Evolutionary conservation across 768 basidiomycete genomes (phyloP), one percentile per base, ranked within the genome.

Genomic region (Gautieria morchelliformis): DNA sequence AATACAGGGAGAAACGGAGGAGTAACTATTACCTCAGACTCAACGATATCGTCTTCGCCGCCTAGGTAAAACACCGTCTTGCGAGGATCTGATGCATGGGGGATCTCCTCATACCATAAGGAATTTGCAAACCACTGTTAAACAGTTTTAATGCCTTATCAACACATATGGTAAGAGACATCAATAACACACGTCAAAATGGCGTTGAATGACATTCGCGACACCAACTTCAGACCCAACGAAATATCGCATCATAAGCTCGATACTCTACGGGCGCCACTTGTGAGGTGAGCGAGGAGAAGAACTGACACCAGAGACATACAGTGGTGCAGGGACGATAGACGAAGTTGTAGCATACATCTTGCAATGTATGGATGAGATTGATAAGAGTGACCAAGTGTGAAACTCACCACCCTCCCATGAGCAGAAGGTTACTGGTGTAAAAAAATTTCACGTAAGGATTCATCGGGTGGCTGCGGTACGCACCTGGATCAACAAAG

Each of bases 321-420:
- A 85, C 88, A 32, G 80, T 85, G 48, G 70, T 74, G 51, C 85
- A 84, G 30, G 74, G 75, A 7, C 81, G 76, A 68, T 94, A 95
- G 53, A 93, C 74, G 70, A 95, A 95, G 66, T 92, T 93, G 72
- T 87, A 89, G 68, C 93, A 94, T 27, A 94, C 82, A 69, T 93
- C 91, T 87, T 37, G 63, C 20, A 46, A 44, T 35, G 49, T 12
- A 52, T 17, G 44, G 22, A 52, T 33, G 47, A 27, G 17, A 37
- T 37, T 10, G 9, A 10, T 37, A 20, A 58, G n/a, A 12, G 33
- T 10, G 12, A 15, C 42, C 37, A 19, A n/a, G 19, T 37, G 3
- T 15, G 35, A 22, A 27, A 75, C 80, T 59, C 63, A 87, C 88
- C 87, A 59, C 92, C 93, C 78, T 96, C 93, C 93, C 93, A 97